Conservation (phyloP, 2,329 filamentous ascomycete genomes). For the Ilyonectria mors-panacis region DNA sequence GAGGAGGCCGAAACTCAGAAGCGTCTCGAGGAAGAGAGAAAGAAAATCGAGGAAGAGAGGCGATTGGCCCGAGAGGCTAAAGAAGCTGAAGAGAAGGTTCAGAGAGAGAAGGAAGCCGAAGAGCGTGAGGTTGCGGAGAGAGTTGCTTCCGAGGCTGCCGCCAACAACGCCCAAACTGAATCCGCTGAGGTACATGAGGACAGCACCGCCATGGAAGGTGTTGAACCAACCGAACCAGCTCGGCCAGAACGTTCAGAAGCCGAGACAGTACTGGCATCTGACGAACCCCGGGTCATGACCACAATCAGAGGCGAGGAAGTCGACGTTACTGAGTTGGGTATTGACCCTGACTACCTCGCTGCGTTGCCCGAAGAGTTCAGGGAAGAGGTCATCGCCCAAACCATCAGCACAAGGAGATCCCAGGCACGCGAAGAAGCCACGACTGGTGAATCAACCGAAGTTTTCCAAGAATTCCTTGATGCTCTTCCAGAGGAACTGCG, state of each 20-base stretch:
- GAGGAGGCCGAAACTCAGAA: conserved; percentile 66
- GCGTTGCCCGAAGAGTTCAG: conserved; percentile 98
- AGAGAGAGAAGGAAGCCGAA: conserved; percentile 78
- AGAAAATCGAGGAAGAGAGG: conserved; percentile 76
- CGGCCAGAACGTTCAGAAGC: conserved; percentile 50
- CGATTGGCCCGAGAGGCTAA: conserved; percentile 77
- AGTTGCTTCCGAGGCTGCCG: conserved; percentile 71
- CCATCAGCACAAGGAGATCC: conserved; percentile 85
- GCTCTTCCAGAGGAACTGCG: conserved; percentile 92
- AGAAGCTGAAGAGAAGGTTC: conserved; percentile 78
- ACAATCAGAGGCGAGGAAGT: conserved; percentile 89
- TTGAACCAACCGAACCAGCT: conserved; percentile 69
- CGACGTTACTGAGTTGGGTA: conserved; percentile 94
- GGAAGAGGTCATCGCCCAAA: conserved; percentile 95
- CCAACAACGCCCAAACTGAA: conserved; percentile 33
- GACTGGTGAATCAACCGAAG: conserved; percentile 83
- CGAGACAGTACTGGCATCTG: conserved; percentile 34
- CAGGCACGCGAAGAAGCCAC: conserved; percentile 79
- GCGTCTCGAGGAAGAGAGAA: conserved; percentile 71
- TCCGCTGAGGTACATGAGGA: conserved; percentile 26
- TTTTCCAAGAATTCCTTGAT: conserved; percentile 94
- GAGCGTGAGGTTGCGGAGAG: conserved; percentile 73
- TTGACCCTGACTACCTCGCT: conserved; percentile 93
- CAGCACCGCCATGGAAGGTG: conserved; percentile 80
- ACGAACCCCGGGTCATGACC: conserved; percentile 76